Evolutionary conservation across 2,329 filamentous ascomycete genomes (phyloP), one percentile per base, ranked within the genome.

Genomic region (Pseudocercospora ulei): DNA sequence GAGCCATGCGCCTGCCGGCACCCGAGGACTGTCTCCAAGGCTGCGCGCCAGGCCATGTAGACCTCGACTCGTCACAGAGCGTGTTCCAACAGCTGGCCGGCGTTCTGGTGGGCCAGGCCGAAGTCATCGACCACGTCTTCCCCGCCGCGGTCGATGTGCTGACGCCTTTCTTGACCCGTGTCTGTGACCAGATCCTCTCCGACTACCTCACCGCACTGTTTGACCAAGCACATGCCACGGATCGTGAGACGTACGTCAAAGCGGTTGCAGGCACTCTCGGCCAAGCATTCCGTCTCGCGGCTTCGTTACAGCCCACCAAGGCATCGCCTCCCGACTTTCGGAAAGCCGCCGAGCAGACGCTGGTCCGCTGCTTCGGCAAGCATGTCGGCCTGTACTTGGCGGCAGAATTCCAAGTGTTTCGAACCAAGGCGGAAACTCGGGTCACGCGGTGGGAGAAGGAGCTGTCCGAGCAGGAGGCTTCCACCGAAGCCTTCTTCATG

Each of bases 401-500:
- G 46, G 88, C 95, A 57, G 90, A 98, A 64, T 68, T 95, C 18
- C 83, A 88, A 33, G 79, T 77, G 56, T 96, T 96, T 61, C 81
- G 79, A 18, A 72, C 73, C 38, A 74, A 79, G 46, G 84, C 83
- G 8, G 80, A 88, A 44, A 67, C 71, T 1, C 78, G 88, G 55
- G 88, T 98, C 3, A 72, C 67, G 4, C 72, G 76, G 8, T 98
- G 90, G 90, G 88, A 95, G 62, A 85, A 84, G 63, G 84, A 92
- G 57, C 71, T 95, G 19, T 83, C 79, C 0, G 88, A 93, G 53
- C 83, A 95, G 62, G 87, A 94, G 50, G 86, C 84, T 9, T 82
- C 80, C 2, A 79, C 83, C 0, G 90, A 98, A 63, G 90, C 83
- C 0, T 93, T 92, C 57, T 90, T 86, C 65, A 95, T 96, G 88